Conservation (phyloP, 2,329 filamentous ascomycete species). For the Mollisia scopiformis region DNA sequence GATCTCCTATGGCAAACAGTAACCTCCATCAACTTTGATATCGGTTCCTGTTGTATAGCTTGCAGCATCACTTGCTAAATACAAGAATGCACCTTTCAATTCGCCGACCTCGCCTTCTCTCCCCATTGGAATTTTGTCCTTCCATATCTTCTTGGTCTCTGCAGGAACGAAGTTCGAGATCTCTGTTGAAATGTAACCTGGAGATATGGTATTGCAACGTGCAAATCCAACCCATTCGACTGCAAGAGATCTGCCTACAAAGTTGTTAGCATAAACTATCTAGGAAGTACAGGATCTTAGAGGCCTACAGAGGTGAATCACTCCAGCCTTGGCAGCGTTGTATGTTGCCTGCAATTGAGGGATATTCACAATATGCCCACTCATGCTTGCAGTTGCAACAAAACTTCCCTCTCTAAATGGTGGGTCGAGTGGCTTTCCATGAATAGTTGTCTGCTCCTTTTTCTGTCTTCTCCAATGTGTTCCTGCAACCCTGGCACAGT, state of each 20-base stretch:
- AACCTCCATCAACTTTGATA: slow-evolving; percentile 77
- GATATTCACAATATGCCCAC: slow-evolving; percentile 76
- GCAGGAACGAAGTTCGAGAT: slow-evolving; percentile 66
- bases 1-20: slow-evolving; percentile 53
- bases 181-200: slow-evolving; percentile 77
- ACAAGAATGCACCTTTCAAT: slow-evolving; percentile 82
- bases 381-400: slow-evolving; percentile 79
- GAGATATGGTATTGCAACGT: slow-evolving; percentile 71
- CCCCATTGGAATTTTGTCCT: slow-evolving; percentile 22
- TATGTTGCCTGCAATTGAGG: slow-evolving; percentile 76
- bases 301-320: slow-evolving; percentile 58
- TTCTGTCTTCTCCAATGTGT: slow-evolving; percentile 72
- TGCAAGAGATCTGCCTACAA: slow-evolving; percentile 66
- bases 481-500: slow-evolving; percentile 73
- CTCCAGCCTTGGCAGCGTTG: slow-evolving; percentile 72
- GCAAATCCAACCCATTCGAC: slow-evolving; percentile 80
- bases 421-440: slow-evolving; percentile 60
- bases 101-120: slow-evolving; percentile 74
- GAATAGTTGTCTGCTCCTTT: slow-evolving; percentile 63
- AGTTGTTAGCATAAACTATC: neutral
- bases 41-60: slow-evolving; percentile 79
- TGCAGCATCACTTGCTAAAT: slow-evolving; percentile 80
- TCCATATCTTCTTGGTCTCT: slow-evolving; percentile 74
- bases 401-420: slow-evolving; percentile 69
- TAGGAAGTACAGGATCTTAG: slow-evolving; percentile 13